phyloP scores from a whole-genome alignment of 495 filamentous ascomycete species.

The Rhizodiscina lignyota region DNA sequence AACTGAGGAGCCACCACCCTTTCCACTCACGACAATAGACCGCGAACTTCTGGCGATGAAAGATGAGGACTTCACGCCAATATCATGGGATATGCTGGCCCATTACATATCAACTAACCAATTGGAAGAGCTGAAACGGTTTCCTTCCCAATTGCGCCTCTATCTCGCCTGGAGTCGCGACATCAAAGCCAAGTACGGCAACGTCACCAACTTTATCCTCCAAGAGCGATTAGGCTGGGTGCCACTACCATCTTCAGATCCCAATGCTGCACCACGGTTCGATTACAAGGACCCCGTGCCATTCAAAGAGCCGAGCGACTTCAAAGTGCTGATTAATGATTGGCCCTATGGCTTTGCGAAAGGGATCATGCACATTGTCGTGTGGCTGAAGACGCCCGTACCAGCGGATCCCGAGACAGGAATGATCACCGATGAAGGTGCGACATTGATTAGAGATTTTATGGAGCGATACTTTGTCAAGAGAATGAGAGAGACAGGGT shows the following conservation, averaged over 20 bases:
- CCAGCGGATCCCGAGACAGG: conserved; percentile 35
- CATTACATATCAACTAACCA: conserved; percentile 36
- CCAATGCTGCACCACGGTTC: conserved; percentile 28
- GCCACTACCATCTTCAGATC: conserved; percentile 14
- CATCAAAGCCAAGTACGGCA: conserved; percentile 56
- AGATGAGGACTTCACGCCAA: conserved; percentile 18
- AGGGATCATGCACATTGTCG: conserved; percentile 55
- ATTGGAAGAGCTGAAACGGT: conserved; percentile 59
- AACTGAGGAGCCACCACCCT: conserved; percentile 11
- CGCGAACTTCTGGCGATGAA: conserved; percentile 13
- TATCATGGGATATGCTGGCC: conserved; percentile 20
- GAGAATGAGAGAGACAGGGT: conserved; percentile 28
- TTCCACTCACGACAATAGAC: conserved; percentile 20
- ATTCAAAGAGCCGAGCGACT: conserved; percentile 55
- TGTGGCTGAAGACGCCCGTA: conserved; percentile 47
- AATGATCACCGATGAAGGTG: conserved; percentile 53
- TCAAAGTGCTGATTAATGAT: conserved; percentile 66
- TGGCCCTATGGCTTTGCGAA: conserved; percentile 73
- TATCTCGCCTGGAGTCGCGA: conserved; percentile 67
- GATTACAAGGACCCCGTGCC: conserved; percentile 29
- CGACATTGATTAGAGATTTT: conserved; percentile 45
- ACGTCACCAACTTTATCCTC: conserved; percentile 61
- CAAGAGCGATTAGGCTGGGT: conserved; percentile 58
- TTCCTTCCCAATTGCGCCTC: conserved; percentile 65
- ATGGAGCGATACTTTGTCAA: conserved; percentile 49